Conservation (phyloP, 306 rosid genomes). For the Hippophae gyantsensis region DNA sequence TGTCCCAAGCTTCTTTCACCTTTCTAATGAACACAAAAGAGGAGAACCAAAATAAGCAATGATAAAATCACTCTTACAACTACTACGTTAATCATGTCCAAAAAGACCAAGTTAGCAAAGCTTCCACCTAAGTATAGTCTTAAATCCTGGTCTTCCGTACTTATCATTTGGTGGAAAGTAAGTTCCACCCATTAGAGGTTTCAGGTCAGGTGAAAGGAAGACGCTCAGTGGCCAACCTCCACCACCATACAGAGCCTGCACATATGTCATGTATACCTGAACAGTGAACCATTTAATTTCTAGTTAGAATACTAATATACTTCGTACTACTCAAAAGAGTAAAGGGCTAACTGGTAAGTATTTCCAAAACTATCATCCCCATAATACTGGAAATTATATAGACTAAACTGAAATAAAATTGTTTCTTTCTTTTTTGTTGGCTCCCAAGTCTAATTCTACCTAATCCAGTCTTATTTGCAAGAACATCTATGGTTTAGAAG, state of each 20-base stretch:
- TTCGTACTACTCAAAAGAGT: too few relatives aligned
- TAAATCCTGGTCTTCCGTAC: slow-evolving; percentile 82
- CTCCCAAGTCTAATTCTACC: too few relatives aligned
- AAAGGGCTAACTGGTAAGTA: too few relatives aligned
- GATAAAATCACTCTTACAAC: neutral
- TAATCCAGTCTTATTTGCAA: too few relatives aligned
- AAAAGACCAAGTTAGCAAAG: neutral
- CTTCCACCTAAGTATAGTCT: slow-evolving; percentile 72
- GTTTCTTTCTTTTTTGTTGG: too few relatives aligned
- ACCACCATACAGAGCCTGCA: slow-evolving; percentile 92
- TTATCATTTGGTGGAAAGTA: slow-evolving; percentile 91
- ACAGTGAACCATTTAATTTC: slow-evolving; percentile 1
- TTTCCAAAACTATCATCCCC: too few relatives aligned
- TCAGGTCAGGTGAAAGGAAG: slow-evolving; percentile 88
- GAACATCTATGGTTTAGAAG: too few relatives aligned
- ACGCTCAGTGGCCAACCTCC: slow-evolving; percentile 97
- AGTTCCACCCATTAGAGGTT: slow-evolving; percentile 98
- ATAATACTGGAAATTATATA: too few relatives aligned
- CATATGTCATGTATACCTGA: slow-evolving; percentile 95
- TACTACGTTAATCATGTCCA: neutral
- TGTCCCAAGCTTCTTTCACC: slow-evolving; percentile 84
- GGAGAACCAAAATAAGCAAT: slow-evolving; percentile 7
- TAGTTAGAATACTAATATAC: too few relatives aligned
- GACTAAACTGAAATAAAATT: too few relatives aligned
- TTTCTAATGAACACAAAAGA: slow-evolving; percentile 42